Base-by-base conservation (phyloP, 306 rosid genomes). In the Cicer yamashitae region DNA sequence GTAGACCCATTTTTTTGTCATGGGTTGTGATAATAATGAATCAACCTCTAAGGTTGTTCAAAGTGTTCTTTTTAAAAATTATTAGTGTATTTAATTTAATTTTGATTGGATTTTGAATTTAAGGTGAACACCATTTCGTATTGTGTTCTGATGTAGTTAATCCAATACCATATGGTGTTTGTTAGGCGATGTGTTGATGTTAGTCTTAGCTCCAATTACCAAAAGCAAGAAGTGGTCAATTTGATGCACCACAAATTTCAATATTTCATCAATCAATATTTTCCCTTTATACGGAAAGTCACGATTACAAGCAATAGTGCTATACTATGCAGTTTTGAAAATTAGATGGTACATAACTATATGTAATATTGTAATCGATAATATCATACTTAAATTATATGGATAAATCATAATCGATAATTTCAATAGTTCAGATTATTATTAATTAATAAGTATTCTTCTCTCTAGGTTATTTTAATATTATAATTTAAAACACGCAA, bases 351-450 rank as follows among this genome's bases (percentile, higher is more conserved):
- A 53, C 8, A 8, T 18, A 54, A 54, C 6, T 54, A 17, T 17
- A 30, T 30, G 37, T 6, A 30, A 30, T 30, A 8, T 9, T 54
- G 6, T 3, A 63, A 14, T 44, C 2, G 6, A 61, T 25, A 39
- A 40, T 3, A 14, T 63, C 43, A 10, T 15, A 65, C 70, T 65
- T 17, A 30, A 30, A 30, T 30, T 30, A 11, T n/a, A 14, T 45
- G 56, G 71, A 20, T 22, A 57, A 43, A 71, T 71, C 53, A 41
- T 56, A 41, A 11, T n/a, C n/a, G n/a, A n/a, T n/a, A n/a, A n/a
- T n/a, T n/a, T n/a, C n/a, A n/a, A n/a, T n/a, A n/a, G 18, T 17
- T 17, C 18, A 17, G 0, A 17, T 17, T 17, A 17, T 17, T 17
- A 17, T 17, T 17, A 17, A 17, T 17, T 17, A 17, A 17, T 17